Evolutionary conservation across 345 rosid species (phyloP).

Genomic region (Pugionium cornutum): DNA sequence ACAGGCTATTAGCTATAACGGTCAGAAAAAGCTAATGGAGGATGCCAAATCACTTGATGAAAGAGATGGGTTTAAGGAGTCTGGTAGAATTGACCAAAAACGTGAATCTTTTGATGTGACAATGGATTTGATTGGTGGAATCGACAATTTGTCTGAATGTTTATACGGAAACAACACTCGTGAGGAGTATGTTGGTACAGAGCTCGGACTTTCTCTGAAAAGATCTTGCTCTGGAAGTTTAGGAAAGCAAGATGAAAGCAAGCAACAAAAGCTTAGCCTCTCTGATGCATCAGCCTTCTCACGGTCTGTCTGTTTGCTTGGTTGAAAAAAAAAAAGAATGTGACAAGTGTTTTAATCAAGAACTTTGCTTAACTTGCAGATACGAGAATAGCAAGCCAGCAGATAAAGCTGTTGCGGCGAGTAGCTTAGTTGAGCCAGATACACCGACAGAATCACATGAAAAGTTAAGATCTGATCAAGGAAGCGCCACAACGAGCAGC

Average conservation of each 20-base stretch:
- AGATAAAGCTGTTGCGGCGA: constrained; percentile 38
- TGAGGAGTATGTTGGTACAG: constrained; percentile 44
- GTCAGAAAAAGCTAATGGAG: constrained; percentile 17
- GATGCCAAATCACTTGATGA: constrained; percentile 29
- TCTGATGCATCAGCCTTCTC: constrained; percentile 61
- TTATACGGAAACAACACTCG: constrained; percentile 22
- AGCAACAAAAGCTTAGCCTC: constrained; percentile 52
- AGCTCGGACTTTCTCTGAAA: constrained; percentile 61
- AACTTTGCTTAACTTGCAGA: constrained; percentile 43
- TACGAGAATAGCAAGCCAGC: constrained; percentile 44
- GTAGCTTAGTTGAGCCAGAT: constrained; percentile 39
- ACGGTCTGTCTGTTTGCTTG: constrained; percentile 38
- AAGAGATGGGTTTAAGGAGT: constrained; percentile 27
- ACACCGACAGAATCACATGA: constrained; percentile 43
- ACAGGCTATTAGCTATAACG: constrained; percentile 24
- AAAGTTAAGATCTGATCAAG: constrained; percentile 37
- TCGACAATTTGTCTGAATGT: constrained; percentile 36
- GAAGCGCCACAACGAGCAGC: constrained; percentile 39
- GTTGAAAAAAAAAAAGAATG: background rate
- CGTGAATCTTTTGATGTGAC: constrained; percentile 36
- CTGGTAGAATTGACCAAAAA: constrained; percentile 30
- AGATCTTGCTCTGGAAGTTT: constrained; percentile 43
- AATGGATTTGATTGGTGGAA: constrained; percentile 66
- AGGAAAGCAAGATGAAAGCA: constrained; percentile 42
- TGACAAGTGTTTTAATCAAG: constrained; percentile 20